Base-by-base conservation (phyloP, 257 asterid species). In the Handroanthus guayacan region DNA sequence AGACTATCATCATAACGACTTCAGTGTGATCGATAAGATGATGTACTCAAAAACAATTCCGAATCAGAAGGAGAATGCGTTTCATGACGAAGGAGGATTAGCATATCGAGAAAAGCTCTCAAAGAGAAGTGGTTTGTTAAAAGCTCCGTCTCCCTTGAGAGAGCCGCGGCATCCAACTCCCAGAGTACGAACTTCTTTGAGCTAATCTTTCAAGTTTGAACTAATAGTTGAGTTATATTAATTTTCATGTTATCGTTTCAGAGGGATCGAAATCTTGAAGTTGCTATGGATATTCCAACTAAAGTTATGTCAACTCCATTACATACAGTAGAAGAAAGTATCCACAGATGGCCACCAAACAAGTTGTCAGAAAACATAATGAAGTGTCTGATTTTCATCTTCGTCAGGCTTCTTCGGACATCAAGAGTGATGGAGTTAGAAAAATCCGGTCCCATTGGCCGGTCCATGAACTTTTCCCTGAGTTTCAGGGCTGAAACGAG, bases 351-450 rank as follows among this genome's bases (percentile, higher is more conserved):
- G 92, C 16, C 92, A 0, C 97, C 99, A 6, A 95, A 95, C 87
- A 95, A 92, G 89, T 60, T 95, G 44, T 91, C 99, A 0, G 98
- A 95, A 85, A 93, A 86, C 84, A 84, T 92, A 9, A 87, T 91
- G 92, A 95, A 93, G 87, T 91, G 97, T 65, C 75, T 95, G 80
- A 36, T 89, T 16, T 88, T 88, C 79, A 91, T 95, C 7, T 95
- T 68, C 64, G 90, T 91, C 48, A 85, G 99, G 47, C 84, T 93
- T 5, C 89, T 93, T 0, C 79, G 99, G 43, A 91, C 96, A 5
- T 88, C 98, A 2, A 79, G 92, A 70, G 90, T 84, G 14, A 90
- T 93, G 91, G 99, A 93, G 44, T 6, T 91, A 12, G 98, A 95
- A 80, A 95, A 90, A 79, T 80, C 92, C 0, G 98, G 97, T 2